Base-by-base conservation (phyloP, 2,329 filamentous ascomycete genomes). In the Aspergillus pseudoterreus region DNA sequence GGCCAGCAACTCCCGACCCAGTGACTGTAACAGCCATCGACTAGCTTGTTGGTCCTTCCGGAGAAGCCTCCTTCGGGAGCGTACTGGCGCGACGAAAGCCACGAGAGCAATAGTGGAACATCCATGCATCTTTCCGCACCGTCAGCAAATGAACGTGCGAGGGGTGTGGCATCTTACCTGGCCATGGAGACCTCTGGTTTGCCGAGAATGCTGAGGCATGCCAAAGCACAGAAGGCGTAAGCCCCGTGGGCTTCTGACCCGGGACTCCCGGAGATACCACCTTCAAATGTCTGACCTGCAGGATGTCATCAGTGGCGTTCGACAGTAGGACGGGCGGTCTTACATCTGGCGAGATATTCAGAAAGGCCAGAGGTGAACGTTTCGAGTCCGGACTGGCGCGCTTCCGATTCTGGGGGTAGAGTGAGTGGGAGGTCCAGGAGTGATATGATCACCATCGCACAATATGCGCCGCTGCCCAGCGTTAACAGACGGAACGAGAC, bases 1-100 rank as follows among this genome's bases (percentile, higher is more conserved):
- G 92, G 87, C 90, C 92, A 99, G 75, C 92, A 97, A 49, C 88
- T 88, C 49, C 94, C 94, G 32, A 96, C 87, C 94, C 94, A 99
- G 72, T 96, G 92, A 68, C 90, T 95, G 75, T 99, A 99, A 75
- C 94, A 99, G 43, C 92, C 94, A 71, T 99, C 94, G 30, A 97
- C 94, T 30, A 99, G 81, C 75, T 99, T 99, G 78, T 97, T 97
- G 24, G 92, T 96, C 61, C 94, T 87, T 55, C 94, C 94, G 38
- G 90, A 88, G 66, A 96, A 92, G 33, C 94, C 94, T 57, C 92
- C 92, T 70, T 97, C 94, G 3, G 92, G 94, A 27, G 85, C 84
- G 69, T 92, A 88, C 71, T 99, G 94, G 53, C 91, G 86, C 42
- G 89, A 85, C 6, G 90, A 92, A 36, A 99, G 82, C 91, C 94